Evolutionary conservation across 768 basidiomycete species (phyloP).

Genomic region (Calocybe cyanea): DNA sequence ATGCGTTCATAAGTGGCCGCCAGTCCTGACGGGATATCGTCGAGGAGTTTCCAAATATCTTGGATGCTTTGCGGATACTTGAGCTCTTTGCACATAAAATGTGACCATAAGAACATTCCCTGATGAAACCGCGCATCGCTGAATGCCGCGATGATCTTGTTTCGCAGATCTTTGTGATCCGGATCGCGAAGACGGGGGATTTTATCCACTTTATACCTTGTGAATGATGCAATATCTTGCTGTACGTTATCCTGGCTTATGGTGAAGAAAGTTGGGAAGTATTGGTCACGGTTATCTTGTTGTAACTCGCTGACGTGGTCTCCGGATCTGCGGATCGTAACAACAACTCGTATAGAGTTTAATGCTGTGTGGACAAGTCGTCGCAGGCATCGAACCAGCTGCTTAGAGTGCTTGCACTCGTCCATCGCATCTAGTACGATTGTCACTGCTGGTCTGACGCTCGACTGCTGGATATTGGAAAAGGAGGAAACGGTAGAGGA

Average conservation of each 20-base stretch:
- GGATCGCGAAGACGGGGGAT: not conserved
- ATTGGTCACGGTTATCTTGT: not conserved
- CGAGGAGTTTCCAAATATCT: not conserved
- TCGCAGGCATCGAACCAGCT: not conserved
- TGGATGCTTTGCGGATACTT: not conserved
- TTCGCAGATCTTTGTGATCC: not conserved
- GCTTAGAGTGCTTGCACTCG: not conserved
- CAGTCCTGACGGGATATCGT: not conserved
- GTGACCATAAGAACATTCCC: constrained; percentile 3
- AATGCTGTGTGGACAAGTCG: not conserved
- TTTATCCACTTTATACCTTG: not conserved
- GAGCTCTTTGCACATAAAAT: constrained; percentile 1
- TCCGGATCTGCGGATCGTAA: not conserved
- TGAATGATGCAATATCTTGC: not conserved
- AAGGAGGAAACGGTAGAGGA: not conserved
- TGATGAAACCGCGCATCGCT: not conserved
- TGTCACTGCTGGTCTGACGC: not conserved
- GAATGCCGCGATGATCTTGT: not conserved
- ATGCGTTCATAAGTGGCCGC: not conserved
- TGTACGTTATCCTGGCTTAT: not conserved
- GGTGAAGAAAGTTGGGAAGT: not conserved
- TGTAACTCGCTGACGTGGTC: not conserved
- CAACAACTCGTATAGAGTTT: not conserved
- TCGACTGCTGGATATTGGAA: not conserved
- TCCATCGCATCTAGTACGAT: not conserved